A percentile compares a stretch with the other conserved stretches of the same genome.
phyloP scores from a whole-genome alignment of 148 eudicot genomes.

The Chenopodium quinoa region DNA sequence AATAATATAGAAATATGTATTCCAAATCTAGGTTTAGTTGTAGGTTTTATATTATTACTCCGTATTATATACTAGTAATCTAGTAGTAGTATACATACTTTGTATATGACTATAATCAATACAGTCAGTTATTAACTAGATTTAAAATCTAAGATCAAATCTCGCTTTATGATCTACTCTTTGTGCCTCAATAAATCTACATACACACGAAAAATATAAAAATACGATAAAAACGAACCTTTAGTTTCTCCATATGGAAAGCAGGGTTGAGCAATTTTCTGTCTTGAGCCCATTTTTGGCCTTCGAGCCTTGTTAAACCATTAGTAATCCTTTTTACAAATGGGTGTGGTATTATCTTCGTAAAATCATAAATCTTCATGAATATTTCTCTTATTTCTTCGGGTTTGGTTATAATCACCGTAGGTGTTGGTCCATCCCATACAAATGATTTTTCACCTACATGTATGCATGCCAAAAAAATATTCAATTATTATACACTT shows the following conservation, averaged over 20 bases:
- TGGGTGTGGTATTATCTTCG: slow-evolving; percentile 14
- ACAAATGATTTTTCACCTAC: slow-evolving; percentile 20
- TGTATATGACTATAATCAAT: too few species aligned
- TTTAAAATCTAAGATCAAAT: too few species aligned
- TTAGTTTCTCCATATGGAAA: slow-evolving; percentile 29
- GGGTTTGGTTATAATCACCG: slow-evolving; percentile 21
- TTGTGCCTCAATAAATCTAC: too few species aligned
- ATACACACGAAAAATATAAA: too few species aligned
- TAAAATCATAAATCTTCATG: slow-evolving; percentile 24
- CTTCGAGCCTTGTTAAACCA: slow-evolving; percentile 25
- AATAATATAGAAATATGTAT: too few species aligned
- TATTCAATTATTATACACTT: too few species aligned
- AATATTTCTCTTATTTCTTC: slow-evolving; percentile 26
- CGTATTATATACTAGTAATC: too few species aligned
- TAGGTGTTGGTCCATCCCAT: slow-evolving; percentile 29
- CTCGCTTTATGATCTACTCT: too few species aligned
- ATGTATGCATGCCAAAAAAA: background rate
- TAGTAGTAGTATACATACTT: too few species aligned
- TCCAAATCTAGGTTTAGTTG: too few species aligned
- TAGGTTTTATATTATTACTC: too few species aligned
- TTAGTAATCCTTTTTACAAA: slow-evolving; percentile 11
- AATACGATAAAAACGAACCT: slow-evolving; percentile 6
- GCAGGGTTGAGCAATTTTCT: slow-evolving; percentile 38
- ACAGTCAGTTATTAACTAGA: too few species aligned
- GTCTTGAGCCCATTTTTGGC: slow-evolving; percentile 39